Evolutionary conservation across 805 yeast species (phyloP).

Genomic region (Blastobotrys parvus): DNA sequence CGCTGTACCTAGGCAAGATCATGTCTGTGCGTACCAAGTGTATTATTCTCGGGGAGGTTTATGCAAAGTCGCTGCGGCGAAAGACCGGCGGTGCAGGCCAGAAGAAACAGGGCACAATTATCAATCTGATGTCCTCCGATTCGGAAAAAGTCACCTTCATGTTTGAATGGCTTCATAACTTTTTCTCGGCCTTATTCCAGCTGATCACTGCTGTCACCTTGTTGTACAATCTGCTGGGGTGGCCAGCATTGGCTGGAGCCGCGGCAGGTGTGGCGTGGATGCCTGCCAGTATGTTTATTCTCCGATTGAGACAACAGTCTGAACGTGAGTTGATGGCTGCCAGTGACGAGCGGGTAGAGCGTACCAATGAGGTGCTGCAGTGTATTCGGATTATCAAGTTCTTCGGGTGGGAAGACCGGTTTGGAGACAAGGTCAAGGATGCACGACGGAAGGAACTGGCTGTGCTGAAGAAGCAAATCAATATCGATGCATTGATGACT

Average conservation of each 20-base stretch:
- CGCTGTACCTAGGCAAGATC: background rate
- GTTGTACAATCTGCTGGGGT: conserved; percentile 57
- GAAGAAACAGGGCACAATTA: conserved; percentile 49
- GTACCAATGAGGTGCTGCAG: conserved; percentile 82
- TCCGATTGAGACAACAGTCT: conserved; percentile 49
- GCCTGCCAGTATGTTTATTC: conserved; percentile 66
- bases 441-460: conserved; percentile 66
- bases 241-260: conserved; percentile 81
- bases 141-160: conserved; percentile 91
- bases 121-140: conserved; percentile 86
- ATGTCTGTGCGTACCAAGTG: background rate
- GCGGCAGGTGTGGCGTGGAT: conserved; percentile 47
- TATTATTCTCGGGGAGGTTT: background rate
- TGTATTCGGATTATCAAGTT: conserved; percentile 86
- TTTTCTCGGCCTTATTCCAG: conserved; percentile 43
- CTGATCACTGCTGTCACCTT: conserved; percentile 24
- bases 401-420: conserved; percentile 89
- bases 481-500: conserved; percentile 56
- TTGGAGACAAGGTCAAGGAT: conserved; percentile 56
- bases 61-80: background rate
- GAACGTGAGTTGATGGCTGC: conserved; percentile 66
- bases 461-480: conserved; percentile 48
- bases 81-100: background rate
- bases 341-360: conserved; percentile 88
- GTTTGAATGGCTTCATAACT: conserved; percentile 37